phyloP scores from a whole-genome alignment of 2,329 filamentous ascomycete species.

The Penicillium sp. region DNA sequence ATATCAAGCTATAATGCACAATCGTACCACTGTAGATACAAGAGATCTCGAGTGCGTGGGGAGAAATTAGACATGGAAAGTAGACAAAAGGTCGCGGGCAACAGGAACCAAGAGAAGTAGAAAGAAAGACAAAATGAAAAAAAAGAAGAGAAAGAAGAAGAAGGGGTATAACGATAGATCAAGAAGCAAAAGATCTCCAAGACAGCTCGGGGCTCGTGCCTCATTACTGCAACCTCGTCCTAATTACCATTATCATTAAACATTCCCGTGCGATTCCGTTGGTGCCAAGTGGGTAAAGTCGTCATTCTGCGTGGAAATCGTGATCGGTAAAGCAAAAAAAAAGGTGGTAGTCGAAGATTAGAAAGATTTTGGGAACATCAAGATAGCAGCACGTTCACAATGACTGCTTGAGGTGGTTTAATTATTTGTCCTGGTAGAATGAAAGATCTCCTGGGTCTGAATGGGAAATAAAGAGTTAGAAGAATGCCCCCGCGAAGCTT shows the following conservation, averaged over 20 bases:
- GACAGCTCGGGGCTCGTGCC: conserved; percentile 7
- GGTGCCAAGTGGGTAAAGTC: conserved; percentile 25
- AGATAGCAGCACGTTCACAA: background rate
- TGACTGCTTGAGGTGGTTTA: background rate
- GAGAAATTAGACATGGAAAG: background rate
- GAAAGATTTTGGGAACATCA: background rate
- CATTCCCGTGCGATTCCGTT: conserved; percentile 22
- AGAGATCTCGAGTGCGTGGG: background rate
- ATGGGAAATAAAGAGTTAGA: background rate
- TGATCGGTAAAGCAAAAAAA: conserved; percentile 12
- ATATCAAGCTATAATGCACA: background rate
- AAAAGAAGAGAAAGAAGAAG: conserved; percentile 6
- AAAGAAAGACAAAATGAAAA: background rate
- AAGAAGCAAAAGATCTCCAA: conserved; percentile 13
- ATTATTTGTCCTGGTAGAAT: conserved; percentile 16
- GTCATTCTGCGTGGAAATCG: conserved; percentile 33
- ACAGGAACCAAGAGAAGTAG: background rate
- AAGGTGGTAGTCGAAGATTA: background rate
- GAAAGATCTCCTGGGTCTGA: conserved; percentile 3
- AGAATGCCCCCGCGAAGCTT: background rate
- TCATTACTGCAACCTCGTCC: conserved; percentile 15
- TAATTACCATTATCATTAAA: conserved; percentile 40
- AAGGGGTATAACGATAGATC: conserved; percentile 19
- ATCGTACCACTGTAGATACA: background rate
- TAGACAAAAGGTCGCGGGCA: background rate